Evolutionary conservation across 164 flowering plant species (phyloP).

Genomic region (Stephania yunnanensis): DNA sequence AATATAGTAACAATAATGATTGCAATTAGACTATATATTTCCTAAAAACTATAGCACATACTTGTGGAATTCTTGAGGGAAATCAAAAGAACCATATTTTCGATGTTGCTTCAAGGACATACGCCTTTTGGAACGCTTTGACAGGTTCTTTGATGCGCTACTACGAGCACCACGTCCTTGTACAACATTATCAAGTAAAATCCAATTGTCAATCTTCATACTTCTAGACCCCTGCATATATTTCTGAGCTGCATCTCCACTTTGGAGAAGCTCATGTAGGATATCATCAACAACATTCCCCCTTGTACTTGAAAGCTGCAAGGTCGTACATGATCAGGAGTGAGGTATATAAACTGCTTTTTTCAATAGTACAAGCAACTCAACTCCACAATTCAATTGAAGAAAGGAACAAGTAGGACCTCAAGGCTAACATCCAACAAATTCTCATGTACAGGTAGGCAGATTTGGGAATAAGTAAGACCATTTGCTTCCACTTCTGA

Average conservation of each 20-base stretch:
- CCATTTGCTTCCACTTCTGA: slow-evolving; percentile 45
- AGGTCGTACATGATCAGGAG: not conserved
- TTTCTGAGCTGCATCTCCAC: slow-evolving; percentile 73
- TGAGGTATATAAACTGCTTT: slow-evolving; percentile 5
- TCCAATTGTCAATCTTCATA: slow-evolving; percentile 54
- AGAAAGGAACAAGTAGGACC: slow-evolving; percentile 23
- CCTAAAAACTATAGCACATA: slow-evolving; percentile 25
- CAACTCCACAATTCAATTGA: not conserved
- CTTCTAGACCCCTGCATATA: slow-evolving; percentile 66
- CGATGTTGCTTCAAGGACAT: slow-evolving; percentile 70
- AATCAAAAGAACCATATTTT: slow-evolving; percentile 44
- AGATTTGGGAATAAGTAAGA: slow-evolving; percentile 40
- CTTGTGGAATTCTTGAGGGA: slow-evolving; percentile 56
- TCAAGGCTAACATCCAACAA: slow-evolving; percentile 28
- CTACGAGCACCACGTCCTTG: slow-evolving; percentile 32
- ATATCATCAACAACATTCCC: slow-evolving; percentile 35
- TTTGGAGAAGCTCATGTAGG: slow-evolving; percentile 57
- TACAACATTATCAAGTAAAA: slow-evolving; percentile 67
- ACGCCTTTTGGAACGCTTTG: slow-evolving; percentile 68
- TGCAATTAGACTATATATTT: not conserved
- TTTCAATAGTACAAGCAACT: not conserved
- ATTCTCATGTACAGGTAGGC: slow-evolving; percentile 57
- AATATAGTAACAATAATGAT: not conserved
- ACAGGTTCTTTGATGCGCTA: slow-evolving; percentile 30
- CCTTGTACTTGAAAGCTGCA: slow-evolving; percentile 39